A percentile compares a stretch with the other conserved stretches of the same genome.
phyloP scores from a whole-genome alignment of 345 rosid species.

The Pelargonium nanum region DNA sequence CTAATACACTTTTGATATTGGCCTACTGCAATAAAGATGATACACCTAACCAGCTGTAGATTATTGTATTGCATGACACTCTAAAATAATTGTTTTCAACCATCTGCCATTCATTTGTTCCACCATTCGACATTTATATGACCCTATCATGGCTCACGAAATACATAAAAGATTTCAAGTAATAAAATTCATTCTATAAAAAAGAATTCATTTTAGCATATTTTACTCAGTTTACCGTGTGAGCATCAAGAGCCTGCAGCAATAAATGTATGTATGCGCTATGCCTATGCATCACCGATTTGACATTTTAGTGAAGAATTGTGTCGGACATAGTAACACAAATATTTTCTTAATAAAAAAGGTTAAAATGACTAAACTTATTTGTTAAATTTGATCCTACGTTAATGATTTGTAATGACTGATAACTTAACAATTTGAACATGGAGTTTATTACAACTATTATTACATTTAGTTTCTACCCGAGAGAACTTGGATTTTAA shows the following conservation, averaged over 20 bases:
- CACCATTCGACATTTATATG: not conserved
- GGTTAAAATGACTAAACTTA: no score
- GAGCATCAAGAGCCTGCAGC: not conserved
- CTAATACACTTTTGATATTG: not conserved
- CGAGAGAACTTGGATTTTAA: no score
- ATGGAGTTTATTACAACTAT: no score
- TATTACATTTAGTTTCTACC: no score
- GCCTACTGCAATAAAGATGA: not conserved
- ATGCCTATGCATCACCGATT: no score
- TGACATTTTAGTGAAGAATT: no score
- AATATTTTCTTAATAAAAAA: no score
- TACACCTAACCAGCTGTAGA: not conserved
- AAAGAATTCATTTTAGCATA: not conserved
- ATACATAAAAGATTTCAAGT: no score
- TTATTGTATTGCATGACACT: not conserved
- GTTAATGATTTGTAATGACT: no score
- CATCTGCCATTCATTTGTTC: not conserved
- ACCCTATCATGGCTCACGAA: not conserved
- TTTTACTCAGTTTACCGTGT: not conserved
- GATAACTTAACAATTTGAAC: no score
- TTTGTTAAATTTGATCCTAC: no score
- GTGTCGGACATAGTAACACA: no score
- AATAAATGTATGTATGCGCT: not conserved
- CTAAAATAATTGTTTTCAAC: not conserved
- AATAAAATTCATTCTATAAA: not conserved